phyloP scores from a whole-genome alignment of 2,329 filamentous ascomycete species.

The Scorias spongiosa region DNA sequence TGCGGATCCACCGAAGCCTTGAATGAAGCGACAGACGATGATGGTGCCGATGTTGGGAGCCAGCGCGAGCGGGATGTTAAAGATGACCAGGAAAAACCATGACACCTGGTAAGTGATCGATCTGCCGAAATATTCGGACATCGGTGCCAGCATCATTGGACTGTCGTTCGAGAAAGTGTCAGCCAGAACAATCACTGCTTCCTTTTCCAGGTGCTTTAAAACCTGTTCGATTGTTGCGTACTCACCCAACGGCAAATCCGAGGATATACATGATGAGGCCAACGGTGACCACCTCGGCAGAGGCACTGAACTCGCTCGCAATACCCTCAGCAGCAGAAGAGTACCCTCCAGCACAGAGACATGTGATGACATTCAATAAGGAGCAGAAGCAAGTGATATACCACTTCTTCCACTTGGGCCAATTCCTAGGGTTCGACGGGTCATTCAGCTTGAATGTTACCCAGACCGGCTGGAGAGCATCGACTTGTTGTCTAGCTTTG shows the following conservation, averaged over 20 bases:
- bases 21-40: slow-evolving; percentile 31
- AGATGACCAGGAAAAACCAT: slow-evolving; percentile 22
- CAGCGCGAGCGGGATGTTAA: slow-evolving; percentile 28
- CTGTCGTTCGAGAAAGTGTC: neutral
- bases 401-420: slow-evolving; percentile 47
- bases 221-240: neutral
- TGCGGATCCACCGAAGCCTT: slow-evolving; percentile 28
- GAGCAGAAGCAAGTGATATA: slow-evolving; percentile 44
- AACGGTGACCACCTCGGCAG: slow-evolving; percentile 40
- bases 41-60: slow-evolving; percentile 29
- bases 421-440: slow-evolving; percentile 50
- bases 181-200: too few species aligned
- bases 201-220: too few species aligned
- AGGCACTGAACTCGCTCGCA: slow-evolving; percentile 38
- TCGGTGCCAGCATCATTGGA: slow-evolving; percentile 46
- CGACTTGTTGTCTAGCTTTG: neutral
- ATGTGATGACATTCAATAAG: slow-evolving; percentile 51
- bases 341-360: slow-evolving; percentile 58
- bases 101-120: slow-evolving; percentile 23
- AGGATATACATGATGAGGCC: slow-evolving; percentile 51
- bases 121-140: slow-evolving; percentile 45
- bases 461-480: neutral
- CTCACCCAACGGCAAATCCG: slow-evolving; percentile 33
- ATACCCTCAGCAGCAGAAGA: slow-evolving; percentile 42
- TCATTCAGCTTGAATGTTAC: slow-evolving; percentile 55